Percentiles rank a stretch among this genome's conserved stretches.
Evolutionary conservation across 805 yeast species (phyloP).

Genomic region (Lipomyces yamanashiensis): DNA sequence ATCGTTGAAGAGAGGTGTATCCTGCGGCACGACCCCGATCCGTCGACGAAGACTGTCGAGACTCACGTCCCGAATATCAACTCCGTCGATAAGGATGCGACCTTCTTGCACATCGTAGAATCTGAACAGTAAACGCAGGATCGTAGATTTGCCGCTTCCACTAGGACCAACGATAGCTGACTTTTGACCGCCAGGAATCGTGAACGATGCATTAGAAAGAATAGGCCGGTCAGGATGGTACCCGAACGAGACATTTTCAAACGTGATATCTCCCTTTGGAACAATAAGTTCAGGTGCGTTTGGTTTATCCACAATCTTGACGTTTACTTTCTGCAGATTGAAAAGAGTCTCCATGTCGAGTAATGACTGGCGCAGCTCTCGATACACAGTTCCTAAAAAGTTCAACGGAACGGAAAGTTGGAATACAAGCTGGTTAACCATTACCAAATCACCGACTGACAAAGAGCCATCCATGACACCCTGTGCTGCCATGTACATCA

Average conservation of each 20-base stretch:
- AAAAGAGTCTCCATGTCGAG: slow-evolving; percentile 96
- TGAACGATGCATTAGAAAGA: slow-evolving; percentile 75
- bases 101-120: slow-evolving; percentile 86
- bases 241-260: slow-evolving; percentile 92
- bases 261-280: slow-evolving; percentile 75
- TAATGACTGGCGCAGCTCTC: slow-evolving; percentile 90
- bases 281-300: slow-evolving; percentile 66
- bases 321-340: slow-evolving; percentile 75
- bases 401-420: slow-evolving; percentile 94
- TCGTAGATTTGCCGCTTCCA: slow-evolving; percentile 94
- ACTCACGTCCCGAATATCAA: slow-evolving; percentile 76
- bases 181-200: slow-evolving; percentile 86
- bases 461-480: slow-evolving; percentile 85
- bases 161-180: slow-evolving; percentile 97
- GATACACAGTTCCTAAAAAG: slow-evolving; percentile 91
- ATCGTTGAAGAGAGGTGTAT: slow-evolving; percentile 93
- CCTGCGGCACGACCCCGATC: slow-evolving; percentile 96
- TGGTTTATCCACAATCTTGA: slow-evolving; percentile 65
- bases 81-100: slow-evolving; percentile 82
- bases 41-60: slow-evolving; percentile 72
- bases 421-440: slow-evolving; percentile 93
- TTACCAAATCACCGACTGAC: slow-evolving; percentile 92
- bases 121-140: slow-evolving; percentile 79
- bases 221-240: slow-evolving; percentile 90
- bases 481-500: slow-evolving; percentile 93